A percentile compares a stretch with the other conserved stretches of the same genome.
phyloP scores from a whole-genome alignment of 176 grass and related monocot genomes.

The Metroxylon sagu region DNA sequence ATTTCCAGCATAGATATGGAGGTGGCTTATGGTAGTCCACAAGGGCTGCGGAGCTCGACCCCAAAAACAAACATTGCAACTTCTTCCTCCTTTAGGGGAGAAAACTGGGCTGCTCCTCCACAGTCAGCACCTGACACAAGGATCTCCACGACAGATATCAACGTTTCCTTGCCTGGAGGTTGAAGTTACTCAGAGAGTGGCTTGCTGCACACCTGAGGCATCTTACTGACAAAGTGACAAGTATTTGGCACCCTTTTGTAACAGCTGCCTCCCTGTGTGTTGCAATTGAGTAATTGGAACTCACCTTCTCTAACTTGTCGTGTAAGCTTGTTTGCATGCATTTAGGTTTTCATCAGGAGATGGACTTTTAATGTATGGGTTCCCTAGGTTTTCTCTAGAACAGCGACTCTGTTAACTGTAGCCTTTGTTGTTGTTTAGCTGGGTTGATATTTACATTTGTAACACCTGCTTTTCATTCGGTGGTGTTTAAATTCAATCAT shows the following conservation, averaged over 20 bases:
- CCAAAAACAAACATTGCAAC: conserved; percentile 27
- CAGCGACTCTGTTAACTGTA: neutral
- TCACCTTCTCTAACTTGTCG: neutral
- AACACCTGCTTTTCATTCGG: neutral
- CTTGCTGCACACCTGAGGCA: neutral
- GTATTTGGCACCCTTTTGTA: neutral
- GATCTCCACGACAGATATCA: conserved; percentile 38
- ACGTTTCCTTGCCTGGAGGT: conserved; percentile 33
- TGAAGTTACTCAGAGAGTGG: conserved; percentile 11
- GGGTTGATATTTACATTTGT: neutral
- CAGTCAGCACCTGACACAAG: conserved; percentile 28
- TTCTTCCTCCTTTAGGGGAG: conserved; percentile 29
- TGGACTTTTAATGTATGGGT: neutral
- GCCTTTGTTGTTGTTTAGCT: neutral
- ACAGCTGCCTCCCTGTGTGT: neutral
- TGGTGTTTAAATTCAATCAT: conserved; percentile 11
- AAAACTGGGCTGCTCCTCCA: conserved; percentile 50
- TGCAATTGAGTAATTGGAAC: neutral
- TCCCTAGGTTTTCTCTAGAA: neutral
- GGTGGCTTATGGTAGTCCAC: conserved; percentile 17
- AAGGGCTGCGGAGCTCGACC: conserved; percentile 28
- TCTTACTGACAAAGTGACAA: conserved; percentile 13
- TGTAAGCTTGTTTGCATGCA: neutral
- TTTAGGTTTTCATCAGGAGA: neutral
- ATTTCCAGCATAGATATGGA: conserved; percentile 30